phyloP scores from a whole-genome alignment of 2,329 filamentous ascomycete species.

The Neofusicoccum umdonicola region DNA sequence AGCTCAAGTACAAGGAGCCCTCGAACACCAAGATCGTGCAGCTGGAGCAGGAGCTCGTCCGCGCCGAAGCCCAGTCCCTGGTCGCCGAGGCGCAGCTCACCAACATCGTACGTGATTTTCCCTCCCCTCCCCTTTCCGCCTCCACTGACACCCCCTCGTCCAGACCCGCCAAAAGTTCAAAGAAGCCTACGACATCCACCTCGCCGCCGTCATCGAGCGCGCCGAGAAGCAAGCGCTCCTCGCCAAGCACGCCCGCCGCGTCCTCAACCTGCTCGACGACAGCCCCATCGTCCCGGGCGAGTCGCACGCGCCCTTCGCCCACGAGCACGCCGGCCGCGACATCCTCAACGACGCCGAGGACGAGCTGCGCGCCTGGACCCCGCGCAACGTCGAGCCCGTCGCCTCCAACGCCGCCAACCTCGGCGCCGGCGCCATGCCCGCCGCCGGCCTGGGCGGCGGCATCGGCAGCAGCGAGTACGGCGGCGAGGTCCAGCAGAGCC shows the following conservation, averaged over 20 bases:
- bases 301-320: conserved; percentile 64
- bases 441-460: background rate
- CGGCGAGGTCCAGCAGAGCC: conserved; percentile 13
- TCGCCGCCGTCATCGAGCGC: conserved; percentile 87
- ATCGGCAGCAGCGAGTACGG: conserved; percentile 9
- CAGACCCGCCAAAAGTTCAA: conserved; percentile 95
- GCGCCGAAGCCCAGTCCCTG: conserved; percentile 91
- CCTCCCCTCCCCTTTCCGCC: conserved; percentile 4
- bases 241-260: conserved; percentile 81
- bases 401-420: conserved; percentile 43
- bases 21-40: conserved; percentile 76
- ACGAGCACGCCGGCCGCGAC: conserved; percentile 66
- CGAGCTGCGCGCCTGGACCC: conserved; percentile 74
- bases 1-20: conserved; percentile 88
- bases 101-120: conserved; percentile 69
- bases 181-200: conserved; percentile 86
- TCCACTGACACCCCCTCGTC: background rate
- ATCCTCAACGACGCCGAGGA: conserved; percentile 91
- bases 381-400: conserved; percentile 53
- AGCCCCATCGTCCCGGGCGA: conserved; percentile 87
- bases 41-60: conserved; percentile 92
- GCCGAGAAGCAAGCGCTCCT: conserved; percentile 96
- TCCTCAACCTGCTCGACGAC: conserved; percentile 85
- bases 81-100: conserved; percentile 95
- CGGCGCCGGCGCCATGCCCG: conserved; percentile 48